Percentiles rank a stretch among this genome's conserved stretches.
Conservation (phyloP, 768 basidiomycete species). For the Boletus huronensis region DNA sequence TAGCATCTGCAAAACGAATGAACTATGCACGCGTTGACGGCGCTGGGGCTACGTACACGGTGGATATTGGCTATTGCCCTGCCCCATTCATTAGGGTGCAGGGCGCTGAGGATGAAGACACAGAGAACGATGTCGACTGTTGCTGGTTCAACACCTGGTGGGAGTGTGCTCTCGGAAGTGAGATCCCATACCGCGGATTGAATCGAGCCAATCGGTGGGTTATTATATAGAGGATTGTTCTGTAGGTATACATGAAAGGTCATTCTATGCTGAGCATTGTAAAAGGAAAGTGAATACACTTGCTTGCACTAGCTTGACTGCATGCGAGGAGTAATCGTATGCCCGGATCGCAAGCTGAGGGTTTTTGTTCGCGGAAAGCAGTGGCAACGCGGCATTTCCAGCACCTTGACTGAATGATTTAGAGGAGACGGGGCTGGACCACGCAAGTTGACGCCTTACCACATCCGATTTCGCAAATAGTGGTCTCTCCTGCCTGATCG, state of each 20-base stretch:
- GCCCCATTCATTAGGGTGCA: conserved; percentile 92
- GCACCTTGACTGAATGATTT: conserved; percentile 54
- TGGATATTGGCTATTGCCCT: conserved; percentile 79
- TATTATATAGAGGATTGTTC: conserved; percentile 67
- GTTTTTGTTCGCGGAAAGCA: conserved; percentile 81
- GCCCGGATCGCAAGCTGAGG: conserved; percentile 70
- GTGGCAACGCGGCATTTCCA: conserved; percentile 92
- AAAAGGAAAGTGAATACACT: conserved; percentile 10
- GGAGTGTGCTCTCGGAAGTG: conserved; percentile 57
- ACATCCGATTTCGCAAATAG: conserved; percentile 88
- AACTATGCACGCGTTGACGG: not conserved
- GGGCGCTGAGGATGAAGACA: conserved; percentile 89
- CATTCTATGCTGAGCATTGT: not conserved
- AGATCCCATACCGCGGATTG: conserved; percentile 90
- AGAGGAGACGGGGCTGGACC: not conserved
- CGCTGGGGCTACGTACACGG: conserved; percentile 44
- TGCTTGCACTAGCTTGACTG: conserved; percentile 87
- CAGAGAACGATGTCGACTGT: conserved; percentile 89
- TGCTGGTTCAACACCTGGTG: conserved; percentile 56
- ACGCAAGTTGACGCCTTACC: conserved; percentile 43
- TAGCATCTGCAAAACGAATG: conserved; percentile 59
- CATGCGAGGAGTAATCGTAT: conserved; percentile 88
- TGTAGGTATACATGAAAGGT: conserved; percentile 27
- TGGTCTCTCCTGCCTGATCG: conserved; percentile 69
- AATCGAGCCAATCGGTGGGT: conserved; percentile 67